A percentile compares a stretch with the other conserved stretches of the same genome.
phyloP scores from a whole-genome alignment of 106 monocot species.

The Dactylorhiza incarnata region DNA sequence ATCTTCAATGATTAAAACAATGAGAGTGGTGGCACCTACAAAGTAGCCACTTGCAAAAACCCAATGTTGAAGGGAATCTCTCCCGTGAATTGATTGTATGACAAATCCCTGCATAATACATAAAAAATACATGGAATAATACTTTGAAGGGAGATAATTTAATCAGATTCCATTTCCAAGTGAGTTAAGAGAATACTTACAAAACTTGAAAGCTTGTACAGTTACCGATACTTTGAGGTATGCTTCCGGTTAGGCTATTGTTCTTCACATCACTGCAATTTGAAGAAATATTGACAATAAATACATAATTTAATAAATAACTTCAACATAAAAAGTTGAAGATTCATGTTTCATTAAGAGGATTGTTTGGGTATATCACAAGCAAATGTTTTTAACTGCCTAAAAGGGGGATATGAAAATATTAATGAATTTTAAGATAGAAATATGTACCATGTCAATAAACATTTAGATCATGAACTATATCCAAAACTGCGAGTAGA shows the following conservation, averaged over 20 bases:
- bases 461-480: no score
- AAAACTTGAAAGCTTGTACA: conserved; percentile 98
- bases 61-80: conserved; percentile 98
- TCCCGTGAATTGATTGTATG: conserved; percentile 76
- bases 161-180: not conserved
- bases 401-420: no score
- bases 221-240: conserved; percentile 85
- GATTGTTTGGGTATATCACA: no score
- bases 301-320: not conserved
- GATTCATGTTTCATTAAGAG: no score
- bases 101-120: conserved; percentile 58
- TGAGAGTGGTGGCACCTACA: conserved; percentile 38
- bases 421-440: no score
- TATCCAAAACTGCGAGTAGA: no score
- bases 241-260: conserved; percentile 81
- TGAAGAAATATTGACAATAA: not conserved
- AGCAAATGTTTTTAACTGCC: no score
- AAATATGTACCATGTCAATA: no score
- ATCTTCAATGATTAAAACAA: not conserved
- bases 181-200: conserved; percentile 32
- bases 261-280: conserved; percentile 79
- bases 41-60: conserved; percentile 92
- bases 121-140: not conserved
- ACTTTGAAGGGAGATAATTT: not conserved
- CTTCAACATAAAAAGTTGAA: not conserved